Conservation (phyloP, 768 basidiomycete genomes). For the Lentinula edodes region DNA sequence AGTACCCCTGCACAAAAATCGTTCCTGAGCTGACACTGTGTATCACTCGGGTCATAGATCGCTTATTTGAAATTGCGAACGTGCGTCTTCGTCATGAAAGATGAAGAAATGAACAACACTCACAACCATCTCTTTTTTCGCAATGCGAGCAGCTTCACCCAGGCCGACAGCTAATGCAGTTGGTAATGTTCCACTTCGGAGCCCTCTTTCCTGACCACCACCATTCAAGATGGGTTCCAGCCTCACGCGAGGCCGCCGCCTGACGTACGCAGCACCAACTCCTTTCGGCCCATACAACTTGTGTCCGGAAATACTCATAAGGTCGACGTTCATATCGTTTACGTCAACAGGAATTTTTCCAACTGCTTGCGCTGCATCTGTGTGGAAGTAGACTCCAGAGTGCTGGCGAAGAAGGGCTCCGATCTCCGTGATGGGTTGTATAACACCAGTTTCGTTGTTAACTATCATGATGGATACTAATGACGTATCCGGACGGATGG, state of each 20-base stretch:
- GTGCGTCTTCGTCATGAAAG: constrained; percentile 35
- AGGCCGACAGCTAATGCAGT: constrained; percentile 86
- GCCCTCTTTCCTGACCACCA: constrained; percentile 94
- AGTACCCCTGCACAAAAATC: constrained; percentile 93
- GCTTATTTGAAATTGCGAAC: constrained; percentile 27
- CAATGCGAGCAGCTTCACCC: constrained; percentile 92
- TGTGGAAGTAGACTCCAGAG: constrained; percentile 91
- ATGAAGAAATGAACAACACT: constrained; percentile 32
- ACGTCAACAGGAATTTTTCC: constrained; percentile 92
- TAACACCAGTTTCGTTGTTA: constrained; percentile 99
- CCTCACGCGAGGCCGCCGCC: constrained; percentile 86
- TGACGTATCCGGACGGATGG: constrained; percentile 89
- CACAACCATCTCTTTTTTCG: constrained; percentile 88
- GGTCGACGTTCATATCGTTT: constrained; percentile 91
- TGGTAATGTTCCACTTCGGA: constrained; percentile 92
- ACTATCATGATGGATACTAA: constrained; percentile 98
- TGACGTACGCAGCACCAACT: constrained; percentile 89
- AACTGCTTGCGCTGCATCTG: constrained; percentile 93
- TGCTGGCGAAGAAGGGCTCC: constrained; percentile 82
- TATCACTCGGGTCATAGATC: constrained; percentile 41
- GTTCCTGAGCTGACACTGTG: constrained; percentile 44
- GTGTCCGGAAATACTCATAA: constrained; percentile 95
- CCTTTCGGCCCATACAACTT: constrained; percentile 99
- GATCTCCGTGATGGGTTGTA: constrained; percentile 95
- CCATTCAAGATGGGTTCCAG: constrained; percentile 93